Evolutionary conservation across 192 early-diverging fungal genomes (phyloP), one percentile per base, ranked within the genome.

Genomic region (Backusella sp.): DNA sequence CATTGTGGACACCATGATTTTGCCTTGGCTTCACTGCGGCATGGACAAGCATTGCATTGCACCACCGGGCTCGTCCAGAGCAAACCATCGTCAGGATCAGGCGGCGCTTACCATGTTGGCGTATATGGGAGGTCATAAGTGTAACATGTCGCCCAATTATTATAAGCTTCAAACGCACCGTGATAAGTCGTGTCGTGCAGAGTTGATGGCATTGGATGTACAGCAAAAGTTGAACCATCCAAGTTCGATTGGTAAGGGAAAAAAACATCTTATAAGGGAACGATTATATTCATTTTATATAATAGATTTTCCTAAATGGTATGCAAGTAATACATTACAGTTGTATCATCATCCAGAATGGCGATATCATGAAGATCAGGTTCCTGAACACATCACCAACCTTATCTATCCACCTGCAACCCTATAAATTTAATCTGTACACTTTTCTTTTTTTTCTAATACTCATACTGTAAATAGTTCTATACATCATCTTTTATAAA

Each of bases 11-110:
- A 75, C 73, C 4, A 77, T 87, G 34, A 76, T 88, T 66, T 66
- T 76, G 1, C 82, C 85, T 0, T 88, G 87, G 87, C 71, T 80
- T 0, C 36, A 79, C 1, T 88, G 86, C 68, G 81, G 79, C 0
- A 23, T 73, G 32, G 75, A 68, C 21, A 82, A 87, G 62, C 72
- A 84, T 14, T 88, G 87, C 69, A 88, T 88, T 66, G 87, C 87
- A 0, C 87, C 86, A 17, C 41, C 76, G n/a, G 87, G 86, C 0
- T 85, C 85, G 1, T 79, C 79, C 0, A 59, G 87, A 4, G 44
- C 17, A 1, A 88, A 88, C 28, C 87, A 88, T 81, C 80, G 87
- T 11, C 87, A 88, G 66, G 87, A 88, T 77, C 87, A 88, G 68
- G 87, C 87, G 1, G 84, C 84, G 0, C 66, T 88, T 19, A 87